These are phyloP conservation scores for Xylaria digitata DNA, from an alignment of 2,329 filamentous ascomycete species.

Conservation along the genomic window DNA sequence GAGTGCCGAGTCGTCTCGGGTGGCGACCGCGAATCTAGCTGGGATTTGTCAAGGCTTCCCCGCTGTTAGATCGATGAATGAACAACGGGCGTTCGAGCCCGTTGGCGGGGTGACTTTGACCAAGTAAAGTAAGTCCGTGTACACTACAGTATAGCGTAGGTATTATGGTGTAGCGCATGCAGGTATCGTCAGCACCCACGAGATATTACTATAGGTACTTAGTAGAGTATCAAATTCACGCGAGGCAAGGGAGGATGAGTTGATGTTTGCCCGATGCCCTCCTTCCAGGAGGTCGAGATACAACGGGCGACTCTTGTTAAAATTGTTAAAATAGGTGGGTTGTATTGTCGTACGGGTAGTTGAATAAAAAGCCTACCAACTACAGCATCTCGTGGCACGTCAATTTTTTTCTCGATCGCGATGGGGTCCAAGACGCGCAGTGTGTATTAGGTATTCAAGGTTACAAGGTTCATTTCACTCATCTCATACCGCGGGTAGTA, in stretches of 20 bases:
- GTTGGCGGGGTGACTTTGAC: not conserved
- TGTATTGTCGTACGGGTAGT: slow-evolving; percentile 36
- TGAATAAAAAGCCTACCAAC: slow-evolving; percentile 29
- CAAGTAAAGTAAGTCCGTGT: slow-evolving; percentile 10
- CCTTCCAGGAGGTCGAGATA: slow-evolving; percentile 8
- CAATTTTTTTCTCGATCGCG: slow-evolving; percentile 29
- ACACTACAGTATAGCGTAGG: not conserved
- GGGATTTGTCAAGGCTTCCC: slow-evolving; percentile 34
- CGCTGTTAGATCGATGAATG: slow-evolving; percentile 22
- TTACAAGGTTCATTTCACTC: slow-evolving; percentile 18
- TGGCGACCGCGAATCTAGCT: slow-evolving; percentile 37
- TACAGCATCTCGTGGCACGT: slow-evolving; percentile 38
- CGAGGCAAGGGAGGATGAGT: slow-evolving; percentile 1
- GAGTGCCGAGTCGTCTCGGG: slow-evolving; percentile 42
- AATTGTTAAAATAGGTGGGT: slow-evolving; percentile 26
- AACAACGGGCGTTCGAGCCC: slow-evolving; percentile 17
- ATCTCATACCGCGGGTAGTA: slow-evolving; percentile 37
- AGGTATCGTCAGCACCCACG: slow-evolving; percentile 23
- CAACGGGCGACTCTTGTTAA: slow-evolving; percentile 14
- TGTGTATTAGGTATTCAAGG: slow-evolving; percentile 8
- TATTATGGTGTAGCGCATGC: slow-evolving; percentile 22
- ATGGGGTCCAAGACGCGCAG: slow-evolving; percentile 25
- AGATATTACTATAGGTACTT: slow-evolving; percentile 20
- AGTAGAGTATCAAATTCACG: slow-evolving; percentile 13
- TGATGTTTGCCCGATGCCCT: slow-evolving; percentile 3